phyloP scores from a whole-genome alignment of 2,329 filamentous ascomycete species.

The Thielaviopsis euricoi region DNA sequence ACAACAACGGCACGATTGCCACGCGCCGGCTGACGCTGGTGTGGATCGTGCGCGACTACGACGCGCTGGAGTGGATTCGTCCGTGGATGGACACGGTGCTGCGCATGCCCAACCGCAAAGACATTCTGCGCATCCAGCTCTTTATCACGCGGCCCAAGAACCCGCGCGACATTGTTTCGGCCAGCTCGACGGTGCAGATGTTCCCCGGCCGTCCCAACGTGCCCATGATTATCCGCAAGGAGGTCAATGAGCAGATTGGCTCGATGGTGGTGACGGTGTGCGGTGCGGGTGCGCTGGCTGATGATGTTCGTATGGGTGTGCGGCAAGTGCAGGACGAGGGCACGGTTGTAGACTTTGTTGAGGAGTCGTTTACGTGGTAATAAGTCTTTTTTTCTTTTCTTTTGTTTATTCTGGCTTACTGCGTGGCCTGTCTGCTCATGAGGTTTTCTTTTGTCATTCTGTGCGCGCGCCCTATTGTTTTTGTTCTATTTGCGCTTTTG shows the following conservation, averaged over 20 bases:
- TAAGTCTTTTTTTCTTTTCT: not conserved
- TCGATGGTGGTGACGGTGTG: constrained; percentile 79
- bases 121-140: constrained; percentile 70
- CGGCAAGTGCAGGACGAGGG: constrained; percentile 42
- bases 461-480: constrained; percentile 1
- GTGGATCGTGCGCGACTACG: constrained; percentile 82
- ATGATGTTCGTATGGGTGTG: constrained; percentile 57
- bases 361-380: constrained; percentile 60
- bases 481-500: not conserved
- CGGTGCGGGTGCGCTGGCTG: constrained; percentile 56
- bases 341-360: constrained; percentile 55
- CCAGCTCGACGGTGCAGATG: constrained; percentile 73
- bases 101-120: constrained; percentile 61
- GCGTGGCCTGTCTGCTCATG: not conserved
- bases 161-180: constrained; percentile 63
- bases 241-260: constrained; percentile 66
- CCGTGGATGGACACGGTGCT: constrained; percentile 68
- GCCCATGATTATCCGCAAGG: constrained; percentile 59
- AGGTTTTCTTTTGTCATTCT: constrained; percentile 4
- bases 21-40: constrained; percentile 69
- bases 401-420: not conserved
- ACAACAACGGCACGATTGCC: constrained; percentile 54
- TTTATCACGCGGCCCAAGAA: constrained; percentile 82
- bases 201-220: constrained; percentile 79
- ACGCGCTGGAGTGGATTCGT: constrained; percentile 83